Evolutionary conservation across 2,329 filamentous ascomycete species (phyloP), one percentile per base, ranked within the genome.

Genomic region (Phialophora expanda): DNA sequence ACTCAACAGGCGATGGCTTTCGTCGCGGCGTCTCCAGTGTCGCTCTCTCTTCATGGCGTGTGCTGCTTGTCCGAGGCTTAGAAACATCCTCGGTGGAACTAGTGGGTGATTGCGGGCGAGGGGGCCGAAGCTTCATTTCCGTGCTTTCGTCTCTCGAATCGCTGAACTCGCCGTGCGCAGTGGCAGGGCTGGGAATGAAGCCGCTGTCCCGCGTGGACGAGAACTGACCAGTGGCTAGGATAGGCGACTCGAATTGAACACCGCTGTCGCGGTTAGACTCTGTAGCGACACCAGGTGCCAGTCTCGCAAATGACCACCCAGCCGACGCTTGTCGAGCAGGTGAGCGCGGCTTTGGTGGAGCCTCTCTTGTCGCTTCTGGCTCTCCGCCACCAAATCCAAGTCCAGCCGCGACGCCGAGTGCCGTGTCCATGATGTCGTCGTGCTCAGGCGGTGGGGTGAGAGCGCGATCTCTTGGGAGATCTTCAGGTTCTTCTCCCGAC

Each of bases 231-330:
- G 69, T 68, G 51, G 75, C 69, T 32, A 78, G 66, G 41, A 78
- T 72, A 48, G 79, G 78, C 58, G 82, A 80, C 71, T 83, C 81
- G 66, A 76, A 76, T 68, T 80, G 77, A 67, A 81, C 76, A 68
- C 76, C 81, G 69, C 78, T 81, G 65, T 83, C 81, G 66, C 81
- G 78, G 74, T 79, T 70, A n/a, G 54, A 30, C 11, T 66, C 66
- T 50, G 54, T 22, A 34, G 48, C 32, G 46, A 41, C 54, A 28
- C 38, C 50, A 11, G 62, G 44, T 46, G 56, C 61, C 55, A 66
- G 61, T 50, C 68, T 69, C 8, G 66, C 64, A 62, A 70, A 72
- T 32, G 70, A 70, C 69, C 71, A 72, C 4, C 66, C 66, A 24
- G 63, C 32, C 14, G 66, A 63, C 6, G 30, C 34, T 48, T 69